Conservation (phyloP, 73 alveolate genomes). For the Paramecium bursaria region DNA sequence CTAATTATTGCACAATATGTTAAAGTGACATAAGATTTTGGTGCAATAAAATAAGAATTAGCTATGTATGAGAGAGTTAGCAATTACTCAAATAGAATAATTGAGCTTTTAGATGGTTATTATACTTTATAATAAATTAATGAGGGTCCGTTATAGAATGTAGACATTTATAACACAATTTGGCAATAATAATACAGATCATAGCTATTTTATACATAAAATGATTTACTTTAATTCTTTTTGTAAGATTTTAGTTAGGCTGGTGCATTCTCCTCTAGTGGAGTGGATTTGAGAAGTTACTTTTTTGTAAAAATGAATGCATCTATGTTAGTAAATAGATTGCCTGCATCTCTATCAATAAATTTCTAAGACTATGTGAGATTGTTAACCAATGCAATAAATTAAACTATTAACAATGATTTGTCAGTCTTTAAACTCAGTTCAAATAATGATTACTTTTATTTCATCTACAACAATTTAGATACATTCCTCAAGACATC, state of each 20-base stretch:
- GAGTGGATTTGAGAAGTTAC: slow-evolving; percentile 17
- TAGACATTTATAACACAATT: neutral
- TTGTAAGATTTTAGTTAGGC: slow-evolving; percentile 28
- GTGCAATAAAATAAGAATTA: slow-evolving; percentile 27
- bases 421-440: neutral
- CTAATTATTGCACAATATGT: slow-evolving; percentile 5
- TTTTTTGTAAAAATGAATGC: slow-evolving; percentile 4
- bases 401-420: neutral
- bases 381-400: slow-evolving; percentile 12
- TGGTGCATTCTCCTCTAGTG: neutral
- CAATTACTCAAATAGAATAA: slow-evolving; percentile 23
- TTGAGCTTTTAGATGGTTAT: slow-evolving; percentile 47
- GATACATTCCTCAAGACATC: neutral
- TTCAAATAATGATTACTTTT: slow-evolving; percentile 35
- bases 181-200: neutral
- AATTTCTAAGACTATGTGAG: slow-evolving; percentile 49
- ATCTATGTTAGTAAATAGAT: neutral
- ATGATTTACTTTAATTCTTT: neutral
- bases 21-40: slow-evolving; percentile 24
- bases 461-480: slow-evolving; percentile 48
- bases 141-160: slow-evolving; percentile 39
- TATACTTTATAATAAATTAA: slow-evolving; percentile 5
- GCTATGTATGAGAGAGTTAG: slow-evolving; percentile 27
- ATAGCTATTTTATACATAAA: neutral
- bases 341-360: neutral